These are phyloP conservation scores for Neonectria hederae DNA, from an alignment of 2,329 filamentous ascomycete species.

Conservation along the genomic window DNA sequence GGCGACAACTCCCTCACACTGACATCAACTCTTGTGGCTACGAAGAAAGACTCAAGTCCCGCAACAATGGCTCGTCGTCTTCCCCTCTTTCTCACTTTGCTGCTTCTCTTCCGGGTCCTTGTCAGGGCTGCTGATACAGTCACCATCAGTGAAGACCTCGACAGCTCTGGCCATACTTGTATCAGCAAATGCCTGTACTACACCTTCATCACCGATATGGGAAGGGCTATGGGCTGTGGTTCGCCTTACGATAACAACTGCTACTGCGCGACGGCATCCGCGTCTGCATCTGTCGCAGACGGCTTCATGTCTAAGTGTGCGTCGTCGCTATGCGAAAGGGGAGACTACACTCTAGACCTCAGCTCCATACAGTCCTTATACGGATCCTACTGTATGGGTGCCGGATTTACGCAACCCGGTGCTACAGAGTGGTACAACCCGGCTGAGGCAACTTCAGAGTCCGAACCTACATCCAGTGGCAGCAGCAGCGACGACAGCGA, in stretches of 20 bases:
- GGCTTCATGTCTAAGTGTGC: slow-evolving; percentile 36
- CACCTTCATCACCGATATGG: slow-evolving; percentile 29
- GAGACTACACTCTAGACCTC: slow-evolving; percentile 37
- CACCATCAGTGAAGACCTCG: slow-evolving; percentile 30
- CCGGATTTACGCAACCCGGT: slow-evolving; percentile 39
- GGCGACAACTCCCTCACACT: not conserved
- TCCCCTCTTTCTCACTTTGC: slow-evolving; percentile 10
- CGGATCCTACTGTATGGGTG: slow-evolving; percentile 41
- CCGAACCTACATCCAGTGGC: slow-evolving; percentile 8
- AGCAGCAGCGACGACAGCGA: slow-evolving; percentile 4
- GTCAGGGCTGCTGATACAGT: slow-evolving; percentile 27
- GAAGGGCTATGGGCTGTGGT: slow-evolving; percentile 36
- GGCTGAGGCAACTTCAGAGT: slow-evolving; percentile 32
- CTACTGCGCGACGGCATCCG: slow-evolving; percentile 39
- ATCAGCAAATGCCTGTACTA: slow-evolving; percentile 37
- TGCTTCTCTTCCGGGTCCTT: slow-evolving; percentile 13
- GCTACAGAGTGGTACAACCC: slow-evolving; percentile 39
- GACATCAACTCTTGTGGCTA: not conserved
- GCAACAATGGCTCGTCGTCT: slow-evolving; percentile 25
- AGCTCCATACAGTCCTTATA: slow-evolving; percentile 40
- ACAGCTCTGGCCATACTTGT: slow-evolving; percentile 28
- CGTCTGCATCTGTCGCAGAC: slow-evolving; percentile 32
- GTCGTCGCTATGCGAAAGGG: slow-evolving; percentile 30
- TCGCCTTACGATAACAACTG: slow-evolving; percentile 40
- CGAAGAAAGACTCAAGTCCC: not conserved